phyloP scores from a whole-genome alignment of 345 rosid genomes.

The Brassica carinata region DNA sequence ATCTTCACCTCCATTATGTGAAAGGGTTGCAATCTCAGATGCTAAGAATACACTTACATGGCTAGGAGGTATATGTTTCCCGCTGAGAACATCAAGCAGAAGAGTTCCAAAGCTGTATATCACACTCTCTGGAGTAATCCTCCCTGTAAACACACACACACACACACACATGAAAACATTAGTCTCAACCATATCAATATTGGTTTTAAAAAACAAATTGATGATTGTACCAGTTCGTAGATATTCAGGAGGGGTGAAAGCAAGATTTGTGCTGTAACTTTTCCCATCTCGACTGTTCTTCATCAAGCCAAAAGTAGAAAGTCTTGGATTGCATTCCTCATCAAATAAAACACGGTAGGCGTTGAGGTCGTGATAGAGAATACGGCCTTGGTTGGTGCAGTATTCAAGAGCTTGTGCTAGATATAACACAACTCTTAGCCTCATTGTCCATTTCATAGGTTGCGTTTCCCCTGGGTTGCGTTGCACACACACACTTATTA shows the following conservation, averaged over 20 bases:
- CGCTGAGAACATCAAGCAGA: constrained; percentile 93
- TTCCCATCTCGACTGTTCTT: constrained; percentile 95
- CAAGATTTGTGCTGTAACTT: constrained; percentile 96
- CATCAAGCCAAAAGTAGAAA: constrained; percentile 96
- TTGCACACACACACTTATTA: background rate
- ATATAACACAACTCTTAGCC: constrained; percentile 89
- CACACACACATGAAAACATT: background rate
- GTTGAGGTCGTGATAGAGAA: constrained; percentile 88
- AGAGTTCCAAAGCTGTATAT: constrained; percentile 98
- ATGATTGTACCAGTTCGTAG: constrained; percentile 74
- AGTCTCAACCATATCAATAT: constrained; percentile 16
- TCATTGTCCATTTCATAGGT: constrained; percentile 98
- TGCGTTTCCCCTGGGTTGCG: constrained; percentile 77
- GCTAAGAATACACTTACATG: constrained; percentile 60
- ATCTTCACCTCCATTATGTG: background rate
- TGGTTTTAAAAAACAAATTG: background rate
- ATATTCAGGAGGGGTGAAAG: constrained; percentile 99
- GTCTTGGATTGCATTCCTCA: constrained; percentile 91
- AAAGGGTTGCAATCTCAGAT: background rate
- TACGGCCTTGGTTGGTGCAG: constrained; percentile 85
- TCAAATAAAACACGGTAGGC: constrained; percentile 93
- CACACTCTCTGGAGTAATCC: constrained; percentile 96
- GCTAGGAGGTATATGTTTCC: constrained; percentile 98
- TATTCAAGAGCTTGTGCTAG: constrained; percentile 94
- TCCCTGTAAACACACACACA: constrained; percentile 52